phyloP scores from a whole-genome alignment of 495 filamentous ascomycete species.

The Lasiosphaeria miniovina region DNA sequence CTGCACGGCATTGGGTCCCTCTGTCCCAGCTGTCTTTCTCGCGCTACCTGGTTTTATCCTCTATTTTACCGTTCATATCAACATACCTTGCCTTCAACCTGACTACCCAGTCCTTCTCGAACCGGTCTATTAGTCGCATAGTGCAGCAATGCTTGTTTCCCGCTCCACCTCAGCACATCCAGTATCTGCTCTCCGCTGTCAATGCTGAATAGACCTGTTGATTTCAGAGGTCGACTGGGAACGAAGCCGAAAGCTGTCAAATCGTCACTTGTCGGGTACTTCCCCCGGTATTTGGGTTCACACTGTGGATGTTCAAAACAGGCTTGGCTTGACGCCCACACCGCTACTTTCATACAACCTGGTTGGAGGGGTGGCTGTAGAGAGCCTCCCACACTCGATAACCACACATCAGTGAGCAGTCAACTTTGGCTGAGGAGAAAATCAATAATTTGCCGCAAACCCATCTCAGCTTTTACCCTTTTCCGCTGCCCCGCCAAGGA shows the following conservation, averaged over 20 bases:
- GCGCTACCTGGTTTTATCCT: slow-evolving; percentile 9
- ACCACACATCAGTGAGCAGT: slow-evolving; percentile 6
- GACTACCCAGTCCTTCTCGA: slow-evolving; percentile 2
- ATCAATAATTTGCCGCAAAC: slow-evolving; percentile 21
- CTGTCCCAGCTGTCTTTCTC: slow-evolving; percentile 4
- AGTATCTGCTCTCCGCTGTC: not conserved
- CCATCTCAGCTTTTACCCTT: not conserved
- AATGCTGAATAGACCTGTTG: too few relatives aligned
- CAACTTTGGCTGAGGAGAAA: slow-evolving; percentile 1
- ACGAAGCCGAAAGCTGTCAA: not conserved
- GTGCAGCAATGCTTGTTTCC: slow-evolving; percentile 17
- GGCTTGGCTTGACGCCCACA: slow-evolving; percentile 24
- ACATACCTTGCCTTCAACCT: slow-evolving; percentile 12
- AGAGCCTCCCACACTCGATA: slow-evolving; percentile 17
- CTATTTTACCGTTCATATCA: slow-evolving; percentile 16
- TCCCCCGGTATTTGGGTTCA: slow-evolving; percentile 18
- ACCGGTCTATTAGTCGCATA: slow-evolving; percentile 17
- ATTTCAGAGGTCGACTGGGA: not conserved
- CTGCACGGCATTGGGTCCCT: too few relatives aligned
- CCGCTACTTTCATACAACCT: slow-evolving; percentile 34
- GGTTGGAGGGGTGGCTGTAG: slow-evolving; percentile 1
- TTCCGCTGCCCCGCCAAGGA: not conserved
- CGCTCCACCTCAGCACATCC: slow-evolving; percentile 2
- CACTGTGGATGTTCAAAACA: slow-evolving; percentile 24
- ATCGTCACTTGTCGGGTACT: slow-evolving; percentile 20